These are phyloP conservation scores for Penicillium sp. DNA, from an alignment of 2,329 filamentous ascomycete species.

Conservation along the genomic window DNA sequence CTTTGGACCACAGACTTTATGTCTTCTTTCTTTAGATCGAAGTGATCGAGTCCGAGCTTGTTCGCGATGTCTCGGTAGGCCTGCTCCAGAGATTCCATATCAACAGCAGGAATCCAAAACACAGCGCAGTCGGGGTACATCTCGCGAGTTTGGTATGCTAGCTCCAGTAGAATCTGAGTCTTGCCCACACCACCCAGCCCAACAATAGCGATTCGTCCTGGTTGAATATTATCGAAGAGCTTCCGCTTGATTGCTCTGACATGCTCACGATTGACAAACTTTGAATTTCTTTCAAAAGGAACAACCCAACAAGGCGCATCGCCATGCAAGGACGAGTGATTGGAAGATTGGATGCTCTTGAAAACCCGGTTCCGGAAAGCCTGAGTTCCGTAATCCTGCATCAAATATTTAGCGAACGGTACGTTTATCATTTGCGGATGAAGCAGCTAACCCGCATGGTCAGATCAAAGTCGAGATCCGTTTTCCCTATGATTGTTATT, in stretches of 20 bases:
- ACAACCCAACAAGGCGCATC: neutral
- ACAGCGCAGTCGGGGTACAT: slow-evolving; percentile 21
- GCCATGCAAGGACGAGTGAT: too few relatives aligned
- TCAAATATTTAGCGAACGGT: too few relatives aligned
- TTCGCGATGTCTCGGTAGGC: slow-evolving; percentile 23
- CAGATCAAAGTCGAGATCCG: slow-evolving; percentile 2
- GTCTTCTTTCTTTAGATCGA: slow-evolving; percentile 1
- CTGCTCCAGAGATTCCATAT: slow-evolving; percentile 21
- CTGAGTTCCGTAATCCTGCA: too few relatives aligned
- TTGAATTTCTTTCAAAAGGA: neutral
- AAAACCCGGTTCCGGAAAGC: too few relatives aligned
- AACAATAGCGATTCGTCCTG: slow-evolving; percentile 9
- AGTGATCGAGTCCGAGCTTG: neutral
- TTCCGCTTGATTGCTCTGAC: slow-evolving; percentile 8
- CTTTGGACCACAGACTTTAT: slow-evolving; percentile 9
- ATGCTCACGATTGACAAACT: slow-evolving; percentile 13
- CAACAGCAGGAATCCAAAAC: slow-evolving; percentile 31
- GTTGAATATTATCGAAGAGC: neutral
- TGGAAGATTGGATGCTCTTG: too few relatives aligned
- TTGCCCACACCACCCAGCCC: slow-evolving; percentile 28
- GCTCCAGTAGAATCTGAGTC: slow-evolving; percentile 29
- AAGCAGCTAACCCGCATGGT: neutral
- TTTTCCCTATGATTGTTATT: neutral
- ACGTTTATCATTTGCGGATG: too few relatives aligned
- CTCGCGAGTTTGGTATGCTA: slow-evolving; percentile 19